Conservation (phyloP, 2,329 filamentous ascomycete genomes). For the Blumeria graminis region DNA sequence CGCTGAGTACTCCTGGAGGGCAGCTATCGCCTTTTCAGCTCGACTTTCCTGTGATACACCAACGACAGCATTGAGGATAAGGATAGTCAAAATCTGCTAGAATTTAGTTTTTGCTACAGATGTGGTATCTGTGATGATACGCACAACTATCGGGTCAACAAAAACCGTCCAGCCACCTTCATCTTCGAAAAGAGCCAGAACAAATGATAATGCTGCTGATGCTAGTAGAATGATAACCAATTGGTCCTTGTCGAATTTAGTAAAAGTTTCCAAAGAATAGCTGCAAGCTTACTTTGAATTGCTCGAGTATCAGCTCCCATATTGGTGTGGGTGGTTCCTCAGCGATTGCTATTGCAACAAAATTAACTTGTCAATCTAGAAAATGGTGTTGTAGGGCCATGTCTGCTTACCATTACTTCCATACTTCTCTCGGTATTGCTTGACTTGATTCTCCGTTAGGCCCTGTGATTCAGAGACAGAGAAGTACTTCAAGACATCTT, state of each 20-base stretch:
- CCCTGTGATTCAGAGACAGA: constrained; percentile 29
- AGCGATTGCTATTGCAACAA: constrained; percentile 30
- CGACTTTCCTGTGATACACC: constrained; percentile 97
- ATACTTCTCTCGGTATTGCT: constrained; percentile 29
- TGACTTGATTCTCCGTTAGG: constrained; percentile 33
- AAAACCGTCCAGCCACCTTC: constrained; percentile 91
- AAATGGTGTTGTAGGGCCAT: constrained; percentile 4
- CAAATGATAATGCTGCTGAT: constrained; percentile 81
- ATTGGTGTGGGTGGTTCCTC: constrained; percentile 91
- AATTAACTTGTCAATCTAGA: constrained; percentile 6
- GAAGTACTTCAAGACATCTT: constrained; percentile 34
- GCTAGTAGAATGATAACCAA: constrained; percentile 84
- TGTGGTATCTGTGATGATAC: constrained; percentile 18
- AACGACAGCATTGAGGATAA: constrained; percentile 89
- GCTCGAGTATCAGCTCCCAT: constrained; percentile 90
- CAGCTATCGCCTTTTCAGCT: constrained; percentile 93
- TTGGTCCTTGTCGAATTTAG: constrained; percentile 34
- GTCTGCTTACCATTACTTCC: constrained; percentile 37
- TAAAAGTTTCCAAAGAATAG: not conserved
- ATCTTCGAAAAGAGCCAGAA: constrained; percentile 78
- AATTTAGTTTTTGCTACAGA: constrained; percentile 5
- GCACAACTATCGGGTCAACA: constrained; percentile 80
- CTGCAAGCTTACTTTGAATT: constrained; percentile 45
- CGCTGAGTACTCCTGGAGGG: constrained; percentile 94
- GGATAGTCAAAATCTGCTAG: constrained; percentile 70